These are phyloP conservation scores for Hymenoscyphus fraxineus DNA, from an alignment of 2,329 filamentous ascomycete genomes.

Conservation along the genomic window DNA sequence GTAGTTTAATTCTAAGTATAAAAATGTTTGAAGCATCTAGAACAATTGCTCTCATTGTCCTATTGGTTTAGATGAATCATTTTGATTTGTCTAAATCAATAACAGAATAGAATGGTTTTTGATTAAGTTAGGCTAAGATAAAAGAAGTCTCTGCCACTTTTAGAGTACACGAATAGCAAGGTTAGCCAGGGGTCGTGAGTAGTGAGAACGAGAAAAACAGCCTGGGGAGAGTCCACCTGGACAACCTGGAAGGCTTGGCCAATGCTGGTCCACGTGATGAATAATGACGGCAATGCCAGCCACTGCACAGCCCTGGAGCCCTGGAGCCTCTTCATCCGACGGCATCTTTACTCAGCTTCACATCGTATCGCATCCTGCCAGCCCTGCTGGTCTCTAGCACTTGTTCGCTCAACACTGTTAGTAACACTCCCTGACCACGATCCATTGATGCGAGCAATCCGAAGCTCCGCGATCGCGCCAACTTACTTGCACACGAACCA, in stretches of 20 bases:
- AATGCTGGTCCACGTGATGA: not conserved
- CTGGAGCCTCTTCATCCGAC: not conserved
- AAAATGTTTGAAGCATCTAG: too few relatives aligned
- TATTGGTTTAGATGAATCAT: too few relatives aligned
- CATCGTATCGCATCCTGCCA: not conserved
- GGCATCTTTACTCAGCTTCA: constrained; percentile 2
- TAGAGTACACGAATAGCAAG: too few relatives aligned
- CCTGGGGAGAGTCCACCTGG: not conserved
- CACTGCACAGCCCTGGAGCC: not conserved
- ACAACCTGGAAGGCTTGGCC: not conserved
- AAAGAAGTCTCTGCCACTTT: too few relatives aligned
- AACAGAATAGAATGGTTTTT: too few relatives aligned
- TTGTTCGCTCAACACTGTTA: not conserved
- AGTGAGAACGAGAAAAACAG: too few relatives aligned
- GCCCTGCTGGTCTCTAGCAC: not conserved
- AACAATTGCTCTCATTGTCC: too few relatives aligned
- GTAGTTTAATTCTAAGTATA: too few relatives aligned
- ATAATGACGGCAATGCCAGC: not conserved
- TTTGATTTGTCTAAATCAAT: too few relatives aligned
- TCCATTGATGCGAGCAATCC: not conserved
- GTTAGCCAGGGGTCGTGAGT: too few relatives aligned
- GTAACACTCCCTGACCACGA: not conserved
- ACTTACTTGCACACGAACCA: not conserved
- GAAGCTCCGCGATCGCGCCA: not conserved
- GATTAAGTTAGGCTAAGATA: too few relatives aligned